Conservation (phyloP, 306 rosid species). For the Ormosia semicastrata region DNA sequence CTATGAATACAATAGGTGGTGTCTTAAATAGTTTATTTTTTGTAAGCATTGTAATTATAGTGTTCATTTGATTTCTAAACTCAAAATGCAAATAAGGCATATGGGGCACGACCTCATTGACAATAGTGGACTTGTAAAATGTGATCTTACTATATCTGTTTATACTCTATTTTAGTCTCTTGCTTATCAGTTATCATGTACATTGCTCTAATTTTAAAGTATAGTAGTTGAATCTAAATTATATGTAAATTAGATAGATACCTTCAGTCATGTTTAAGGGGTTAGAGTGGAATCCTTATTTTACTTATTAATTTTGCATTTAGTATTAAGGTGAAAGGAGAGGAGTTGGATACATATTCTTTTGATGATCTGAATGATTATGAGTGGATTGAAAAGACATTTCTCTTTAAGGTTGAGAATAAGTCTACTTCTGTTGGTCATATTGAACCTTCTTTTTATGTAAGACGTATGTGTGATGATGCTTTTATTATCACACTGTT, state of each 20-base stretch:
- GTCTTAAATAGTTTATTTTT: background rate
- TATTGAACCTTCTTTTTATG: no score
- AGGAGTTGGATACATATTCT: conserved; percentile 93
- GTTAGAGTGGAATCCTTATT: background rate
- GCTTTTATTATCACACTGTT: no score
- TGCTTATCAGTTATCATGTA: background rate
- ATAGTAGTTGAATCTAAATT: background rate
- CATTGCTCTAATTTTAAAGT: background rate
- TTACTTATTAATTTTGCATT: conserved; percentile 23
- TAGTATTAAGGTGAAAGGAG: conserved; percentile 94
- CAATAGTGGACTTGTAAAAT: background rate
- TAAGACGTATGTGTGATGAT: no score
- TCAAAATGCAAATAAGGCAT: conserved; percentile 1
- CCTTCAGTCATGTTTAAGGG: background rate
- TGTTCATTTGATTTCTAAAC: background rate
- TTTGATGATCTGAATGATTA: conserved; percentile 90
- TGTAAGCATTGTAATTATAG: background rate
- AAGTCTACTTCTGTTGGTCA: background rate
- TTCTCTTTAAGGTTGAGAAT: background rate
- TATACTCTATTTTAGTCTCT: conserved; percentile 11
- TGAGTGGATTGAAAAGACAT: conserved; percentile 22
- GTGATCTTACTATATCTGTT: background rate
- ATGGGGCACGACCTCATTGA: background rate
- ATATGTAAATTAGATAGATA: background rate
- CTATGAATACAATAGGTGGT: background rate